phyloP scores from a whole-genome alignment of 2,329 filamentous ascomycete genomes.

The Alternaria alternata region DNA sequence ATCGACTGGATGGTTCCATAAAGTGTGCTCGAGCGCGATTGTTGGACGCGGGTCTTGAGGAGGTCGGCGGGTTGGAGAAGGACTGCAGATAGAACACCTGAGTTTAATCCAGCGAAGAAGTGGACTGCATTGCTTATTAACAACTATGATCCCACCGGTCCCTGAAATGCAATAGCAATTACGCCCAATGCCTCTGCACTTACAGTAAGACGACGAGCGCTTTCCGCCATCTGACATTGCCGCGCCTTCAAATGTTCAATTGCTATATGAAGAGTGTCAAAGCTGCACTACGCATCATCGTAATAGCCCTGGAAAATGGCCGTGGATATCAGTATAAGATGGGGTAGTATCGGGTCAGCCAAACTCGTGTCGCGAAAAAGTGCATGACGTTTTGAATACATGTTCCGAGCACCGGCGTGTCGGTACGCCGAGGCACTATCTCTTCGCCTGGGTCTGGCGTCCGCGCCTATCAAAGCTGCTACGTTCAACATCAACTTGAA shows the following conservation, averaged over 20 bases:
- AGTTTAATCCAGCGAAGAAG: slow-evolving; percentile 86
- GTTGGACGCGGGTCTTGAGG: slow-evolving; percentile 94
- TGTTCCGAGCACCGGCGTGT: slow-evolving; percentile 19
- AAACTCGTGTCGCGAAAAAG: slow-evolving; percentile 15
- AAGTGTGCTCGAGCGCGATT: slow-evolving; percentile 76
- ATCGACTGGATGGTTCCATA: slow-evolving; percentile 74
- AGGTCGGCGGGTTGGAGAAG: slow-evolving; percentile 95
- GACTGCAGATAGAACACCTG: slow-evolving; percentile 85
- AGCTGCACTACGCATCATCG: slow-evolving; percentile 20
- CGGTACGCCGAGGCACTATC: slow-evolving; percentile 19
- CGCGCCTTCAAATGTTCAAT: slow-evolving; percentile 37
- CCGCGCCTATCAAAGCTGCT: not conserved
- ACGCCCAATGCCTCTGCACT: slow-evolving; percentile 18
- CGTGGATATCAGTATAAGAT: not conserved
- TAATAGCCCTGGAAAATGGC: slow-evolving; percentile 6
- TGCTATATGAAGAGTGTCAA: slow-evolving; percentile 27
- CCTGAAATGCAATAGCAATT: slow-evolving; percentile 10
- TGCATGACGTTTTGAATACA: slow-evolving; percentile 26
- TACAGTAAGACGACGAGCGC: slow-evolving; percentile 61
- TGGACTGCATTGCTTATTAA: slow-evolving; percentile 61
- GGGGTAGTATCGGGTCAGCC: not conserved
- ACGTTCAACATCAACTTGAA: not conserved
- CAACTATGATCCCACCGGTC: not conserved
- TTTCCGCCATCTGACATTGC: slow-evolving; percentile 63
- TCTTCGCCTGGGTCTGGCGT: not conserved